Evolutionary conservation across 192 early-diverging fungal genomes (phyloP), one percentile per base, ranked within the genome.

Genomic region (Geranomyces michiganensis): DNA sequence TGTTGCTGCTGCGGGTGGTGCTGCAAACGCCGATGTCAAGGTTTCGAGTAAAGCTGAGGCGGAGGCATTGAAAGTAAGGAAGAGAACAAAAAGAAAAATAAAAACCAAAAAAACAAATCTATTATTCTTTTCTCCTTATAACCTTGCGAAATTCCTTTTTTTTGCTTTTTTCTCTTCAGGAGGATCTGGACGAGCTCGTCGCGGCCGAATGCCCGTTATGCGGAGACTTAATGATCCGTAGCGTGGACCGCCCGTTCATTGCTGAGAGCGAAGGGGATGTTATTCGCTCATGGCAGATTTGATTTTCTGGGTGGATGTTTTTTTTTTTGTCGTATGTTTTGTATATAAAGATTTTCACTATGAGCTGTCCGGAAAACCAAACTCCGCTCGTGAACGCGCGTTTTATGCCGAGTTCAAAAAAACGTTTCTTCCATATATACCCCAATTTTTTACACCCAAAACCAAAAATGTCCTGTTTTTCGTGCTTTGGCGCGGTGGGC

Each of bases 211-310:
- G 97, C 80, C 79, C 92, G 22, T 75, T 98, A n/a, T 99, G 97
- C 56, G 94, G 96, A 14, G 97, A 99, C 68, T 75, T 90, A 22
- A 97, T 98, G 91, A 96, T 99, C 68, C 90, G 90, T 65, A 88
- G 90, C 12, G 89, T 97, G 30, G 92, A 92, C 46, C 82, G 88
- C 62, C 91, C 92, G 14, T 96, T 98, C 73, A 76, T 94, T 22
- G 74, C 43, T 56, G 51, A 30, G 10, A 48, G 15, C 43, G 72
- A 74, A 53, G 31, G 15, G 8, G 70, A 64, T 8, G 21, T 56
- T n/a, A 21, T 62, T n/a, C 22, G 47, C 15, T 63, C 70, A 13
- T 72, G 62, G 70, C 56, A 70, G 32, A n/a, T 58, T 17, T 70
- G 36, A 41, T n/a, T n/a, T n/a, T n/a, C n/a, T n/a, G n/a, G n/a